Percentiles rank a stretch among this genome's conserved stretches.
phyloP scores from a whole-genome alignment of 768 basidiomycete genomes.

The Mrakia blollopis region DNA sequence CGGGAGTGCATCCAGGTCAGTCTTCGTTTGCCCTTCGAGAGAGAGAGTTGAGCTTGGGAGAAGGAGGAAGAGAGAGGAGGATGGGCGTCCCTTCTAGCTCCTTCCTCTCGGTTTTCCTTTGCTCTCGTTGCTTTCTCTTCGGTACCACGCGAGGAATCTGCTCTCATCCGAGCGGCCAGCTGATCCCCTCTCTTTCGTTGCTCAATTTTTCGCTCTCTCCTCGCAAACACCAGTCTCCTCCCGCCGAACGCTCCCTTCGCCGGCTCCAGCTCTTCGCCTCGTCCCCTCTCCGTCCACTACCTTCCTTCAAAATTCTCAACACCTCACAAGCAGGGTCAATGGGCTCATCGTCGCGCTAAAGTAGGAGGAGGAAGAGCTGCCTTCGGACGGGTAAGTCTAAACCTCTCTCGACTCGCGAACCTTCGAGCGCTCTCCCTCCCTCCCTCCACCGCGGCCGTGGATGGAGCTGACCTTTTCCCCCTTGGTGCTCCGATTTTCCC shows the following conservation, averaged over 20 bases:
- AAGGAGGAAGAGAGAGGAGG: not conserved
- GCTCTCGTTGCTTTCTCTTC: not conserved
- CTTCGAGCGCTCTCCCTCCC: not conserved
- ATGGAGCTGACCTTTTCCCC: conserved; percentile 8
- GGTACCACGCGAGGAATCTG: not conserved
- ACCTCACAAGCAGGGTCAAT: conserved; percentile 47
- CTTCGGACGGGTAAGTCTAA: conserved; percentile 41
- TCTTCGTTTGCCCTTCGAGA: not conserved
- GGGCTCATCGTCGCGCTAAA: conserved; percentile 48
- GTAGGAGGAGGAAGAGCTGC: conserved; percentile 68
- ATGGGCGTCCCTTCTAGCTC: not conserved
- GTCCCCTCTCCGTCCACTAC: conserved; percentile 62
- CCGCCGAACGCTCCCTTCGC: conserved; percentile 15
- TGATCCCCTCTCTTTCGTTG: not conserved
- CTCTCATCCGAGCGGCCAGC: not conserved
- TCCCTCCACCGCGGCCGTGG: not conserved
- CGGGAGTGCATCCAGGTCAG: not conserved
- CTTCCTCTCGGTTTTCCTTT: not conserved
- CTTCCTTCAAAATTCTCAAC: conserved; percentile 69
- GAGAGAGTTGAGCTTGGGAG: not conserved
- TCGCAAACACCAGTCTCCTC: not conserved
- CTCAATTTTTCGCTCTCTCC: not conserved
- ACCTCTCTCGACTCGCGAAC: not conserved
- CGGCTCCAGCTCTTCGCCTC: not conserved
- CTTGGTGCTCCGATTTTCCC: not conserved